Base-by-base conservation (phyloP, 345 rosid genomes). In the Theobroma cacao region DNA sequence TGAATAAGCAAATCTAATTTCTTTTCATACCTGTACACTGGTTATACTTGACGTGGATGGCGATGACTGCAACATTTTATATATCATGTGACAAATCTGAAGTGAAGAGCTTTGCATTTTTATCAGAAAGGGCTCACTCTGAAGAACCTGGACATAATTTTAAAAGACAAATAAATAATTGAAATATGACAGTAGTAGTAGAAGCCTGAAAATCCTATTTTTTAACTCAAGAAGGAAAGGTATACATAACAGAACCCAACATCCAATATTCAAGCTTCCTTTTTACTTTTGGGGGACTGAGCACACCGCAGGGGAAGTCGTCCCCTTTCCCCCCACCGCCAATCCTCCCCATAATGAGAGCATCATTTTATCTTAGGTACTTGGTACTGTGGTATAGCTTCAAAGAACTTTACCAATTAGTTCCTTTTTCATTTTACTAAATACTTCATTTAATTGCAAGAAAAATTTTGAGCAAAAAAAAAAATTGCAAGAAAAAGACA, bases 21-120 rank as follows among this genome's bases (percentile, higher is more conserved):
- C n/a, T n/a, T 71, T 68, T 28, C 85, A 48, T 77, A 95, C 99
- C 98, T 92, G 89, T 77, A 92, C 82, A 63, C 69, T 65, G 80
- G 85, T 79, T 70, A 86, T 77, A 62, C 83, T 86, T 52, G 93
- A 87, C 78, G 84, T 83, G 38, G 77, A 84, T 8, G 84, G 77
- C 75, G 89, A 79, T 60, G 91, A 89, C 80, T 82, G 85, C 75
- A 87, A 84, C 75, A 85, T 82, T 67, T 80, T 83, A 69, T 77
- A 77, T 81, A 88, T 85, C 55, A 85, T 68, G 53, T 80, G 91
- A 72, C 92, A 90, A 58, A 93, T 85, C 84, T 92, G 91, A 43
- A 92, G 74, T 7, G 97, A 85, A 81, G 87, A 88, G 72, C 84
- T 81, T 77, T 85, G 90, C 71, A 93, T 87, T 86, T 87, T 90